phyloP scores from a whole-genome alignment of 108 stramenopile species.

The Discostella pseudostelligera region DNA sequence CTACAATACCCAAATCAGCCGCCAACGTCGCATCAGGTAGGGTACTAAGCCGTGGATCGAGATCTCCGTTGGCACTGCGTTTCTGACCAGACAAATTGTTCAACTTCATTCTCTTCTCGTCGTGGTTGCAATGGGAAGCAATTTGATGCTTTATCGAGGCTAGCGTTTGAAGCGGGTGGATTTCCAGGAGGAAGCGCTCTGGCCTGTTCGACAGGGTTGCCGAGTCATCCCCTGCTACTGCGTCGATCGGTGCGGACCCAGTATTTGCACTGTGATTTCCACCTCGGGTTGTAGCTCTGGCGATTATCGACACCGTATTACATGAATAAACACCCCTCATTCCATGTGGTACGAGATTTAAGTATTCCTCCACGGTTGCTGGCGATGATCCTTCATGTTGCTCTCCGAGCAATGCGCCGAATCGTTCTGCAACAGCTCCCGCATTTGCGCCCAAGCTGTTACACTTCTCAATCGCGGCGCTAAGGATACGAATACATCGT shows the following conservation, averaged over 20 bases:
- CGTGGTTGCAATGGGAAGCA: constrained; percentile 58
- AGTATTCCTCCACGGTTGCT: constrained; percentile 33
- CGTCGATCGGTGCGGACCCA: constrained; percentile 12
- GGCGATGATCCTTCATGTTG: constrained; percentile 8
- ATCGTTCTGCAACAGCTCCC: constrained; percentile 49
- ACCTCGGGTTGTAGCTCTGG: constrained; percentile 37
- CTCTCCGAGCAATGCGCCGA: constrained; percentile 20
- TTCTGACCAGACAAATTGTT: constrained; percentile 51
- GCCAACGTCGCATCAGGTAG: constrained; percentile 62
- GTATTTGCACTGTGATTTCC: constrained; percentile 7
- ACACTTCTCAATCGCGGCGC: constrained; percentile 67
- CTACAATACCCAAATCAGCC: constrained; percentile 70
- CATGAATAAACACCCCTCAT: constrained; percentile 77
- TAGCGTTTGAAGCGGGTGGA: constrained; percentile 86
- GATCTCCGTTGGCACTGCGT: constrained; percentile 16
- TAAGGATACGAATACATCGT: constrained; percentile 81
- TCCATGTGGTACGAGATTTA: constrained; percentile 66
- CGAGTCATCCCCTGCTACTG: background rate
- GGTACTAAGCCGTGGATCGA: constrained; percentile 45
- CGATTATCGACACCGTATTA: constrained; percentile 57
- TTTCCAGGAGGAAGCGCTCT: constrained; percentile 65
- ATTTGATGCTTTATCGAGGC: constrained; percentile 68
- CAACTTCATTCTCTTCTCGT: constrained; percentile 55
- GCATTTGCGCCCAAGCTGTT: constrained; percentile 56
- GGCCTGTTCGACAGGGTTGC: constrained; percentile 20